phyloP scores from a whole-genome alignment of 1,139 yeast species.

The Magnusiomyces starmeri region DNA sequence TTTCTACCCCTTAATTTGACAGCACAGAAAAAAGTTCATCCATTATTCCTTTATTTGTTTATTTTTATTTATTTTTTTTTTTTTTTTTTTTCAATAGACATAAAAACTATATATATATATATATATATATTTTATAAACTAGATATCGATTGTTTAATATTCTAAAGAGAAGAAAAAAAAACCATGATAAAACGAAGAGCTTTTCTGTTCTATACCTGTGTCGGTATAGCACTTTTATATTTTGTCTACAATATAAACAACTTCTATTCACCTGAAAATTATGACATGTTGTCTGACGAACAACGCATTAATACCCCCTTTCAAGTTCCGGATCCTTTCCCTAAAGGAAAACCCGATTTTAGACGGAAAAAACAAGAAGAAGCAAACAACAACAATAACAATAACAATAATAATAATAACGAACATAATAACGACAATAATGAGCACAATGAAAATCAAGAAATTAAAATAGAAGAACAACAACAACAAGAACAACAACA shows the following conservation, averaged over 20 bases:
- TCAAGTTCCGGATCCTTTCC: conserved; percentile 15
- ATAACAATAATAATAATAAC: neutral
- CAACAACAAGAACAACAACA: neutral
- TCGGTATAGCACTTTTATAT: neutral
- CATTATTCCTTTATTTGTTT: too few relatives aligned
- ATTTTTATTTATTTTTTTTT: neutral
- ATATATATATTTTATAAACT: neutral
- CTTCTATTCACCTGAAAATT: neutral
- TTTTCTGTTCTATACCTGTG: neutral
- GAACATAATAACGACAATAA: conserved; percentile 13
- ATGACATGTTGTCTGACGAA: neutral
- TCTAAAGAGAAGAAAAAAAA: neutral
- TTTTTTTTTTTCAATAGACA: neutral
- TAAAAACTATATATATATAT: neutral
- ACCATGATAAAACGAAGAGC: neutral
- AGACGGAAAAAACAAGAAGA: conserved; percentile 14
- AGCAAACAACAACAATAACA: conserved; percentile 6
- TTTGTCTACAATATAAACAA: neutral
- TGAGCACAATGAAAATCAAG: conserved; percentile 28
- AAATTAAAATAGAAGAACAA: conserved; percentile 14
- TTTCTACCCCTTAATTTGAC: too few relatives aligned
- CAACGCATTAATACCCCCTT: neutral
- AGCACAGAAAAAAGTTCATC: too few relatives aligned
- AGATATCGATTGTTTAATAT: neutral
- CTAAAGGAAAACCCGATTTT: conserved; percentile 15